A percentile compares a stretch with the other conserved stretches of the same genome.
Evolutionary conservation across 805 yeast species (phyloP).

Genomic region (Pichia sporocuriosa): DNA sequence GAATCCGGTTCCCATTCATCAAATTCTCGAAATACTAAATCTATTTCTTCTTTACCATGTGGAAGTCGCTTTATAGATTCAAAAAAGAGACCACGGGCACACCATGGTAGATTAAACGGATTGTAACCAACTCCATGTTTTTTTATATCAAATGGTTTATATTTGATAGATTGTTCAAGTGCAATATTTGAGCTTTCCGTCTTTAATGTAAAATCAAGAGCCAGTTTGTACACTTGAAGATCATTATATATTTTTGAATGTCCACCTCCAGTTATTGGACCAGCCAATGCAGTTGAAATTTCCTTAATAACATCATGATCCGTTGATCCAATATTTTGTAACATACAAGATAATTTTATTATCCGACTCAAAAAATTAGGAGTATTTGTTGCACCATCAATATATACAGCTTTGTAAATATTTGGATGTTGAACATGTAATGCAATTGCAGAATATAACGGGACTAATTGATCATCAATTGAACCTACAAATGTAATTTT

Average conservation of each 20-base stretch:
- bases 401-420: constrained; percentile 79
- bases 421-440: constrained; percentile 83
- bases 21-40: constrained; percentile 58
- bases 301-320: constrained; percentile 87
- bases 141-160: constrained; percentile 48
- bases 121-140: constrained; percentile 52
- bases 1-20: constrained; percentile 85
- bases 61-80: constrained; percentile 35
- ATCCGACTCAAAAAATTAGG: constrained; percentile 75
- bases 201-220: constrained; percentile 65
- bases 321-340: constrained; percentile 69
- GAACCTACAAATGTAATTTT: constrained; percentile 83
- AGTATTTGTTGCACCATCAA: constrained; percentile 73
- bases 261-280: constrained; percentile 92
- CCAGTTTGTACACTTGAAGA: constrained; percentile 75
- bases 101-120: constrained; percentile 90
- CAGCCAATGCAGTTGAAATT: constrained; percentile 71
- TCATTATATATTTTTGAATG: constrained; percentile 88
- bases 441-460: constrained; percentile 81
- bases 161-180: constrained; percentile 25
- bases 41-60: constrained; percentile 50
- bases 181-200: constrained; percentile 40
- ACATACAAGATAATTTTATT: constrained; percentile 63
- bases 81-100: constrained; percentile 73
- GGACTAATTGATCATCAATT: constrained; percentile 89